Percentiles rank a stretch among this genome's conserved stretches.
Conservation (phyloP, 2,329 filamentous ascomycete genomes). For the Fusarium ambrosium region DNA sequence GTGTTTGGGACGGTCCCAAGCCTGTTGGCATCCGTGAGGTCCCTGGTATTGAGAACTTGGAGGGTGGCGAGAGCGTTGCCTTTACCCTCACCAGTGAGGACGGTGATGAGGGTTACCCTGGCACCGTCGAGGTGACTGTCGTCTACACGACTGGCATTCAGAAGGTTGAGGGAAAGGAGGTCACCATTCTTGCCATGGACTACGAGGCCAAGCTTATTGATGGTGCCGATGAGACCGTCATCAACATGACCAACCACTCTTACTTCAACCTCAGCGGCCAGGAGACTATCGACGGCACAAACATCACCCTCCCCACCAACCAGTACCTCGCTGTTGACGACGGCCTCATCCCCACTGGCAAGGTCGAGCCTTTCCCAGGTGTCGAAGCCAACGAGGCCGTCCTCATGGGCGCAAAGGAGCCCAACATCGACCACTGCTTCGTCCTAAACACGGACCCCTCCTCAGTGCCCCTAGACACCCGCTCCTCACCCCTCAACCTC, state of each 20-base stretch:
- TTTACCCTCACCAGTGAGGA: conserved; percentile 79
- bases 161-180: conserved; percentile 70
- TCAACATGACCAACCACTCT: conserved; percentile 97
- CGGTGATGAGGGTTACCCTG: conserved; percentile 91
- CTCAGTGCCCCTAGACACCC: conserved; percentile 75
- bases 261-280: conserved; percentile 76
- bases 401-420: conserved; percentile 76
- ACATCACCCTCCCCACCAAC: conserved; percentile 75
- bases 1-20: conserved; percentile 79
- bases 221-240: conserved; percentile 86
- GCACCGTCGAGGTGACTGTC: conserved; percentile 82
- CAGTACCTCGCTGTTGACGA: conserved; percentile 81
- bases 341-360: conserved; percentile 79
- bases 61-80: conserved; percentile 75
- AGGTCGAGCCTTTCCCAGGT: conserved; percentile 73
- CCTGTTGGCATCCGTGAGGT: conserved; percentile 67
- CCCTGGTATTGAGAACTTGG: conserved; percentile 62
- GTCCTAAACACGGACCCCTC: conserved; percentile 75
- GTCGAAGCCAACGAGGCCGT: conserved; percentile 77
- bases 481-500: conserved; percentile 70
- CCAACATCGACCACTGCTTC: conserved; percentile 93
- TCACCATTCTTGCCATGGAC: conserved; percentile 84
- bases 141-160: conserved; percentile 84
- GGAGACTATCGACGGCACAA: conserved; percentile 67
- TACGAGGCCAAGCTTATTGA: conserved; percentile 88